Conservation (phyloP, 192 early-diverging fungal genomes). For the Podila epicladia region DNA sequence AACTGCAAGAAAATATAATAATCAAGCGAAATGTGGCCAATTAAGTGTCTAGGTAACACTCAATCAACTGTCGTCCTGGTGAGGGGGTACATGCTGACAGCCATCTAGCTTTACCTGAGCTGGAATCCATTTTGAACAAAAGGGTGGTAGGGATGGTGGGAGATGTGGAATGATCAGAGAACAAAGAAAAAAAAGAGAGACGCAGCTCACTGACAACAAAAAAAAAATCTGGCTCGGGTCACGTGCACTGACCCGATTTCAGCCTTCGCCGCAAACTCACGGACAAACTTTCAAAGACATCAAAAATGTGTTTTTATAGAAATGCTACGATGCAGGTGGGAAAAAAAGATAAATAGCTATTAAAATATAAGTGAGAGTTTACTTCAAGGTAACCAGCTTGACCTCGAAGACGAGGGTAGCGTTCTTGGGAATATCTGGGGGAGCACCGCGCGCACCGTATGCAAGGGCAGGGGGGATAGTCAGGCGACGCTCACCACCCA, state of each 20-base stretch:
- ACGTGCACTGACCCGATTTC: not conserved
- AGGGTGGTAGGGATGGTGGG: not conserved
- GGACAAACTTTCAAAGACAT: not conserved
- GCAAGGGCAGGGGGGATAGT: conserved; percentile 87
- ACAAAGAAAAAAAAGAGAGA: not conserved
- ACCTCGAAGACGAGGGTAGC: conserved; percentile 93
- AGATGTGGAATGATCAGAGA: not conserved
- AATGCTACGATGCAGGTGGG: conserved; percentile 31
- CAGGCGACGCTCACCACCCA: conserved; percentile 90
- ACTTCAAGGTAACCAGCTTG: conserved; percentile 80
- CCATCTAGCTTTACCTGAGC: not conserved
- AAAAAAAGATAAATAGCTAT: conserved; percentile 32
- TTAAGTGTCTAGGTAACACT: too few species aligned
- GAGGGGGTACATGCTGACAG: not conserved
- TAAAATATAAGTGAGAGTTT: conserved; percentile 13
- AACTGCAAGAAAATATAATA: too few species aligned
- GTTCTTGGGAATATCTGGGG: conserved; percentile 93
- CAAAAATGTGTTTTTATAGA: not conserved
- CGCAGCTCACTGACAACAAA: too few species aligned
- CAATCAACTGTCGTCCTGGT: too few species aligned
- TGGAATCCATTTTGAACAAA: conserved; percentile 5
- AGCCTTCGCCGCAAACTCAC: too few species aligned
- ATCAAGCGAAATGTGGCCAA: too few species aligned
- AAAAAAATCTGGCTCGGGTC: not conserved
- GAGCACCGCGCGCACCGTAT: conserved; percentile 85